Evolutionary conservation across 164 flowering plant species (phyloP), one percentile per base, ranked within the genome.

Genomic region (Magnolia changhungtana): DNA sequence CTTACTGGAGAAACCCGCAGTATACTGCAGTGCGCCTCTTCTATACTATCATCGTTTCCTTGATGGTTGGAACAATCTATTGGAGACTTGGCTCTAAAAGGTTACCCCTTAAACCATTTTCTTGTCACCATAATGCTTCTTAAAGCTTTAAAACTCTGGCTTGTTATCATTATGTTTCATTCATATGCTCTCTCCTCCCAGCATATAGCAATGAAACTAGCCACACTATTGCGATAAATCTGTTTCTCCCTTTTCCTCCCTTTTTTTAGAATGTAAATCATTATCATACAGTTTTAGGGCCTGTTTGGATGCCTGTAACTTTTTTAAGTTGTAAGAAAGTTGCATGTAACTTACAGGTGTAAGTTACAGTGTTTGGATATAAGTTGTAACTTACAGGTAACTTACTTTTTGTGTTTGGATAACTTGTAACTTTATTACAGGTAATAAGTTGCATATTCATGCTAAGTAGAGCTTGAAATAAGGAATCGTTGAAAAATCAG

Each of bases 1-100:
- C 97, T 69, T 96, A 96, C 80, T 96, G 99, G 99, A 84, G 99
- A 79, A 94, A 92, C 80, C 98, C 99, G 11, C 98, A 92, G 76
- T 96, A 96, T 82, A 91, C 97, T 23, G 98, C 97, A 67, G 98
- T 96, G 72, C 90, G 96, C 50, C 92, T 90, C 86, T 94, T 94
- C 86, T 96, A 92, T 86, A 96, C 99, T 16, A 86, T 90, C 75
- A 84, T 96, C 74, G 92, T 94, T 81, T 92, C 98, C 64, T 80
- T 91, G 83, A 96, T 96, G 97, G 92, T 96, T 74, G 99, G 99
- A 74, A 83, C 97, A 61, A 93, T 96, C 78, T 94, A 96, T 80
- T 96, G 99, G 99, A 86, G 71, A 86, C 91, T 94, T 80, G 98
- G 99, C 72, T 86, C 91, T 31, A 90, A 90, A 86, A 92, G 97